Evolutionary conservation across 805 yeast species (phyloP).

Genomic region (Wickerhamomyces canadensis): DNA sequence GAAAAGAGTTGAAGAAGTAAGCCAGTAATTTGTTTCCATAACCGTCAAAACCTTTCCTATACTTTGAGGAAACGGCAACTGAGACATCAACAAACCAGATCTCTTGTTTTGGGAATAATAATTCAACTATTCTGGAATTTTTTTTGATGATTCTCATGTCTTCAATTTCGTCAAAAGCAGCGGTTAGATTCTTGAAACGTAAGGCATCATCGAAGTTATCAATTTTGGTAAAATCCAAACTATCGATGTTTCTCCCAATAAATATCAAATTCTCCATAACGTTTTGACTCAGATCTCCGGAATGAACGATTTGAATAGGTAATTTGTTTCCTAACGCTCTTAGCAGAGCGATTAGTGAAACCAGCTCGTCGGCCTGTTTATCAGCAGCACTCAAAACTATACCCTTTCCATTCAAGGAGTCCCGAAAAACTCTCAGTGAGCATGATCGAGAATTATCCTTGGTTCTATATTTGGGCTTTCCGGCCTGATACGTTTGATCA

Average conservation of each 20-base stretch:
- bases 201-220: too few relatives aligned
- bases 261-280: conserved; percentile 28
- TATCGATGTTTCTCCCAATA: conserved; percentile 24
- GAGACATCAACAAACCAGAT: conserved; percentile 34
- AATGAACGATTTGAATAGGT: conserved; percentile 45
- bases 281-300: conserved; percentile 32
- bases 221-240: conserved; percentile 2
- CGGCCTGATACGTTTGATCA: conserved; percentile 4
- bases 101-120: conserved; percentile 27
- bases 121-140: not conserved
- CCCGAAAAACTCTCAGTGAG: conserved; percentile 26
- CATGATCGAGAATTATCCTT: too few relatives aligned
- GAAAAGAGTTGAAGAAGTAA: conserved; percentile 50
- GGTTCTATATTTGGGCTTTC: conserved; percentile 3
- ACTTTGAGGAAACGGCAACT: conserved; percentile 17
- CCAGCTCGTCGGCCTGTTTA: conserved; percentile 38
- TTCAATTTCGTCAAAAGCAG: too few relatives aligned
- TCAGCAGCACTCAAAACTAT: conserved; percentile 49
- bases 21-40: conserved; percentile 49
- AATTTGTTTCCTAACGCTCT: conserved; percentile 42
- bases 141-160: too few relatives aligned
- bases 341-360: conserved; percentile 42
- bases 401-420: conserved; percentile 39
- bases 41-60: conserved; percentile 24
- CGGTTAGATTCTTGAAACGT: too few relatives aligned